These are phyloP conservation scores for Melampsora occidentalis DNA, from an alignment of 1,284 basidiomycete species.

Conservation along the genomic window DNA sequence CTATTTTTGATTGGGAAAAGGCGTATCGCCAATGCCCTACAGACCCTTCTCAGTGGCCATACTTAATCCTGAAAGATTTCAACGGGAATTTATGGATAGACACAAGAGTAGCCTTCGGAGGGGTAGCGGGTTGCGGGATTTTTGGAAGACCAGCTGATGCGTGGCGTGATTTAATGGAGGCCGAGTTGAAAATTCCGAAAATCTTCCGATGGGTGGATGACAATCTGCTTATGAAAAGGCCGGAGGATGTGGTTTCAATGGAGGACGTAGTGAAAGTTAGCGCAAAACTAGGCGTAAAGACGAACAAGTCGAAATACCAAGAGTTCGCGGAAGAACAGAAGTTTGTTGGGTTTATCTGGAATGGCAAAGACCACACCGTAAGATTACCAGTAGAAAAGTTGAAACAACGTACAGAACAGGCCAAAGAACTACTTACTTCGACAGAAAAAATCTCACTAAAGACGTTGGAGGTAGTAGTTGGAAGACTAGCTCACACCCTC, in stretches of 20 bases:
- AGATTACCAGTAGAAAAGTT: neutral
- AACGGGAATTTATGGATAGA: neutral
- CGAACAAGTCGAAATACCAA: neutral
- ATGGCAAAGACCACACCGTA: constrained; percentile 5
- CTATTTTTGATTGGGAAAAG: constrained; percentile 8
- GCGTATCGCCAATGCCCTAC: no score
- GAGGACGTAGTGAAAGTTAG: neutral
- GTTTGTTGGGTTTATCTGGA: constrained; percentile 14
- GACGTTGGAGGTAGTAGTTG: no score
- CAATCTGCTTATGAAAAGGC: neutral
- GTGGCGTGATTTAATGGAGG: neutral
- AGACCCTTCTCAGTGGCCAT: neutral
- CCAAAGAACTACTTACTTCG: no score
- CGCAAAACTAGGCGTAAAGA: neutral
- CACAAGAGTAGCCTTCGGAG: constrained; percentile 12
- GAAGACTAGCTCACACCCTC: no score
- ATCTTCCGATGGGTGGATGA: constrained; percentile 18
- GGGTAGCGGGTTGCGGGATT: neutral
- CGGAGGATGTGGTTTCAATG: neutral
- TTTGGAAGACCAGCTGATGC: constrained; percentile 7
- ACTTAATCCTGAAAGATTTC: neutral
- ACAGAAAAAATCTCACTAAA: no score
- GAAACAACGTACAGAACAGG: neutral
- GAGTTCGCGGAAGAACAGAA: neutral
- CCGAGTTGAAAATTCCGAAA: neutral